phyloP scores from a whole-genome alignment of 1,284 basidiomycete genomes.

The Pseudozyma tsukubaensis region DNA sequence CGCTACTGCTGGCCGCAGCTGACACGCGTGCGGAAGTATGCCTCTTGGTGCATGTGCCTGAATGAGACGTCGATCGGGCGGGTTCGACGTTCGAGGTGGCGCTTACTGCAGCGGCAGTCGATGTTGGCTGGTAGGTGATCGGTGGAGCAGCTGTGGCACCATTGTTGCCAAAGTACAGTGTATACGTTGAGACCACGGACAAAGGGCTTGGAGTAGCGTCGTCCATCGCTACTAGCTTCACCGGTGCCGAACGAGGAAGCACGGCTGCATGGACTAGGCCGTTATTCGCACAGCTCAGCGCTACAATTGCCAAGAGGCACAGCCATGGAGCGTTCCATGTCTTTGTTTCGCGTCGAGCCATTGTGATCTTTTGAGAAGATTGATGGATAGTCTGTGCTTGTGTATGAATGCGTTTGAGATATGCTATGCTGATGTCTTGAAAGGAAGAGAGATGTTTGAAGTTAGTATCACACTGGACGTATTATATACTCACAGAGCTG shows the following conservation, averaged over 20 bases:
- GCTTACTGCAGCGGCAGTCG: background rate
- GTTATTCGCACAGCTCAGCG: background rate
- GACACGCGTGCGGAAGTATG: conserved; percentile 15
- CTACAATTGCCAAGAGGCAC: conserved; percentile 4
- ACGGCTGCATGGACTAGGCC: conserved; percentile 10
- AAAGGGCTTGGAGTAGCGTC: conserved; percentile 8
- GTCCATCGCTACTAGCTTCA: conserved; percentile 7
- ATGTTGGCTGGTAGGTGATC: background rate
- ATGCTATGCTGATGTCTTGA: too few species aligned
- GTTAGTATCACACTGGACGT: background rate
- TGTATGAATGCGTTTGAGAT: too few species aligned
- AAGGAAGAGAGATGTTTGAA: conserved; percentile 1
- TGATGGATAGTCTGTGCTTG: too few species aligned
- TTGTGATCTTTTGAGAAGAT: background rate
- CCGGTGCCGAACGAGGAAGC: conserved; percentile 12
- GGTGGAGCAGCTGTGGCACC: conserved; percentile 17
- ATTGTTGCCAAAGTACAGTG: conserved; percentile 23
- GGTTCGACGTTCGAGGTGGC: background rate
- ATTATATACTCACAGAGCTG: conserved; percentile 26
- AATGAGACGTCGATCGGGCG: conserved; percentile 8
- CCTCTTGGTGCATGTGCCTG: conserved; percentile 16
- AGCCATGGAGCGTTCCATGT: conserved; percentile 7
- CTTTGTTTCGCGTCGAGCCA: background rate
- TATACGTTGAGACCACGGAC: conserved; percentile 29
- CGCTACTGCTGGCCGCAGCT: background rate